phyloP scores from a whole-genome alignment of 345 rosid genomes.

The Populus simonii region DNA sequence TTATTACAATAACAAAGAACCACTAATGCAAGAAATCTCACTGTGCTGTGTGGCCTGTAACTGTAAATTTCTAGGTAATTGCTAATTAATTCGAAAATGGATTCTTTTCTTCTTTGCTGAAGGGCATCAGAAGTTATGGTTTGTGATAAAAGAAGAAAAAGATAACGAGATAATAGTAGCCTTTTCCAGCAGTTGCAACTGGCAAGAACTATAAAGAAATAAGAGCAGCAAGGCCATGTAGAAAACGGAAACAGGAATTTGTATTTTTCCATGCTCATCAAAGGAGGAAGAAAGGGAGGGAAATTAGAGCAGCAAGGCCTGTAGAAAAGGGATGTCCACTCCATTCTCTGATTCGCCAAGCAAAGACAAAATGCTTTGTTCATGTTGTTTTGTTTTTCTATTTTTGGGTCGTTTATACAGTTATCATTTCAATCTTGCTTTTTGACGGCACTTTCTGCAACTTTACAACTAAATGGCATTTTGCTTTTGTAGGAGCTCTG shows the following conservation, averaged over 20 bases:
- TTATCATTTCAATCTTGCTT: neutral
- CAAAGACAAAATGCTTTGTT: neutral
- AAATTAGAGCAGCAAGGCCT: no score
- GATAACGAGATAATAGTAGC: neutral
- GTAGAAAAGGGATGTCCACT: no score
- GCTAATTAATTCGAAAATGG: neutral
- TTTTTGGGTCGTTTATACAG: neutral
- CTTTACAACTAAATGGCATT: neutral
- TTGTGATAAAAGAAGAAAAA: neutral
- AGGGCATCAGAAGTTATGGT: neutral
- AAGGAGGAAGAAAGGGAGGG: no score
- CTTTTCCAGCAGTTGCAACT: conserved; percentile 13
- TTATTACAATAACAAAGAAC: no score
- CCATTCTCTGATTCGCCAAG: no score
- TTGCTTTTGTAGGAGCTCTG: neutral
- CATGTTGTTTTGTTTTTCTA: neutral
- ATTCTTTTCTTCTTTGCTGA: neutral
- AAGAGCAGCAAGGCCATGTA: no score
- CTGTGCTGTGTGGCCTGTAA: conserved; percentile 9
- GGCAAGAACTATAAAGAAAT: neutral
- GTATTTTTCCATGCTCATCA: neutral
- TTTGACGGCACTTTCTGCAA: neutral
- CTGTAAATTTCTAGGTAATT: neutral
- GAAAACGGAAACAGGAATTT: no score
- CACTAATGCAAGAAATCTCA: conserved; percentile 41